A percentile compares a stretch with the other conserved stretches of the same genome.
phyloP scores from a whole-genome alignment of 257 asterid species.

The Nicotiana sylvestris region DNA sequence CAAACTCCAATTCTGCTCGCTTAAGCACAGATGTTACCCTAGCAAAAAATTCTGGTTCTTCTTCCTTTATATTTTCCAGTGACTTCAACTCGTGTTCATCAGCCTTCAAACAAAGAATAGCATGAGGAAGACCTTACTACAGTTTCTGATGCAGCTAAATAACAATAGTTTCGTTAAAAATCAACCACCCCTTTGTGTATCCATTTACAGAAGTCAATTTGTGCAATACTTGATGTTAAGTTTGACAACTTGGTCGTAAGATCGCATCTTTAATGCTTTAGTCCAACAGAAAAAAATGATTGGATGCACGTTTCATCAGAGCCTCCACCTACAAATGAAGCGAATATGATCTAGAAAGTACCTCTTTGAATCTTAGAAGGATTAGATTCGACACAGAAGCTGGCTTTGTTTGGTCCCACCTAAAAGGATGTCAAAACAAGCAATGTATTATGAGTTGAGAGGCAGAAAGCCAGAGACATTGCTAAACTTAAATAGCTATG shows the following conservation, averaged over 20 bases:
- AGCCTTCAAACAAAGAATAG: slow-evolving; percentile 44
- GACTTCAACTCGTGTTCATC: slow-evolving; percentile 88
- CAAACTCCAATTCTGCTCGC: slow-evolving; percentile 72
- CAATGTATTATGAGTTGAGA: slow-evolving; percentile 13
- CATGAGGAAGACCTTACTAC: background rate
- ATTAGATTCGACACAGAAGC: slow-evolving; percentile 79
- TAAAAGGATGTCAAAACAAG: slow-evolving; percentile 28
- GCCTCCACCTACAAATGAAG: background rate
- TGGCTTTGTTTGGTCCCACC: slow-evolving; percentile 82
- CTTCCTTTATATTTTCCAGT: slow-evolving; percentile 59
- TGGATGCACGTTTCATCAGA: background rate
- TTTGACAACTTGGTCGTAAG: background rate
- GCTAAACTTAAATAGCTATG: background rate
- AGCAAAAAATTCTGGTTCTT: slow-evolving; percentile 64
- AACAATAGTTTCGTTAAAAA: background rate
- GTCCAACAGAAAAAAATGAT: background rate
- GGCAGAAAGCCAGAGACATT: background rate
- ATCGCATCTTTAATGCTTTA: background rate
- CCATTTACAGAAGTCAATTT: background rate
- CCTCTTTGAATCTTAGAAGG: slow-evolving; percentile 88
- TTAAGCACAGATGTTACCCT: slow-evolving; percentile 74
- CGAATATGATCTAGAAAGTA: slow-evolving; percentile 20
- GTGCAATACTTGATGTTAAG: background rate
- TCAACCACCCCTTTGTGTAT: background rate
- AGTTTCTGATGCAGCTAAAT: background rate